Evolutionary conservation across 495 filamentous ascomycete species (phyloP), one percentile per base, ranked within the genome.

Genomic region (Aspergillus sclerotiicarbonarius): DNA sequence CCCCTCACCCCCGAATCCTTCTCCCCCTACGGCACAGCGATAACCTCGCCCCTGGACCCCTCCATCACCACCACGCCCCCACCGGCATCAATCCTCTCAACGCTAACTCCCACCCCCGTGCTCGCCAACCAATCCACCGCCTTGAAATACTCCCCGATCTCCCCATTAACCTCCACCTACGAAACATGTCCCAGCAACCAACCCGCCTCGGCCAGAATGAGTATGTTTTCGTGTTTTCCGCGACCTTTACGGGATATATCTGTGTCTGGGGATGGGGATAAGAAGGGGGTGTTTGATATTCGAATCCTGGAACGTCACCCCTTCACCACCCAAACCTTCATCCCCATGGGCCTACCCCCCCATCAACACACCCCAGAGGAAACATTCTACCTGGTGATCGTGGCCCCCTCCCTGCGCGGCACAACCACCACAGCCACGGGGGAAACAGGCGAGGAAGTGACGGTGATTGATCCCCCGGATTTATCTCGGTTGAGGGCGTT

Each of bases 291-390:
- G 6, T 90, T 96, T 68, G 76, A 84, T 35, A 81, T 96, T 45
- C 69, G 74, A 6, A 84, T 96, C 56, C 84, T 98, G 41, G 94
- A 98, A 70, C 86, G 95, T 20, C 94, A 98, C 68, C 95, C 94
- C 0, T 97, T 83, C 74, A 96, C 94, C 16, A 87, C 89, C 21
- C 94, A 98, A 70, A 95, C 91, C 0, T 98, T 98, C 71, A 82
- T 90, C 39, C 94, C 94, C 0, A 75, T 96, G 46, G 66, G 62
- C 20, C 58, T n/a, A n/a, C n/a, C n/a, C n/a, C n/a, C n/a, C n/a
- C n/a, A n/a, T n/a, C n/a, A n/a, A n/a, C n/a, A n/a, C n/a, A n/a
- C n/a, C n/a, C n/a, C 59, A 1, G 62, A 74, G 18, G 68, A 75
- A 43, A 73, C 59, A 2, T 66, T 78, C 18, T 95, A 88, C 64